Percentiles rank a stretch among this genome's conserved stretches.
phyloP scores from a whole-genome alignment of 352 stramenopile species.

The Phytophthora pluvialis region DNA sequence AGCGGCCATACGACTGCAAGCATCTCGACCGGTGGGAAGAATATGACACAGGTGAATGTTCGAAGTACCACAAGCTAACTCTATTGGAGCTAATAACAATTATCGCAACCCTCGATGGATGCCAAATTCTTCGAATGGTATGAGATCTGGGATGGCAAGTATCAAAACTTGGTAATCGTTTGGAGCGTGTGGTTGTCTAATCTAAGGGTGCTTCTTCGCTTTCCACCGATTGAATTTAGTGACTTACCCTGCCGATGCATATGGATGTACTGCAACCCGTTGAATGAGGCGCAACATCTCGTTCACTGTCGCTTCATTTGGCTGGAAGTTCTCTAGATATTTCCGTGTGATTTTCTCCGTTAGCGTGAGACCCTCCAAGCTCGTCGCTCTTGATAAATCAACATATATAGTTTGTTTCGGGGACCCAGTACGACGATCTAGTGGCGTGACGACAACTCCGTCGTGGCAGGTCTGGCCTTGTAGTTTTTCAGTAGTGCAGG shows the following conservation, averaged over 20 bases:
- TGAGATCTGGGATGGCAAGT: too few species aligned
- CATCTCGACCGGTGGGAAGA: too few species aligned
- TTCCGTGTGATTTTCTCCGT: background rate
- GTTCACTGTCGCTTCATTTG: background rate
- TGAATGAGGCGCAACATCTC: conserved; percentile 4
- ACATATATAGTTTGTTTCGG: conserved; percentile 6
- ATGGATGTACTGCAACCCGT: background rate
- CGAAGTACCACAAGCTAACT: too few species aligned
- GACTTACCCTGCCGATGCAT: background rate
- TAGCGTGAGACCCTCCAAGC: background rate
- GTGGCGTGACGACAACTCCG: conserved; percentile 23
- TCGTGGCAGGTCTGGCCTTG: conserved; percentile 35
- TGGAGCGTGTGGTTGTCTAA: background rate
- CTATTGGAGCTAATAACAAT: too few species aligned
- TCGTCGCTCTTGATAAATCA: background rate
- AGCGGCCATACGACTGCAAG: too few species aligned
- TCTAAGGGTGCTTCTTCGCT: background rate
- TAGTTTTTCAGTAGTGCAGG: conserved; percentile 36
- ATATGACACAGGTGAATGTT: too few species aligned
- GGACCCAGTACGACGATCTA: background rate
- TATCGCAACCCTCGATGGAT: too few species aligned
- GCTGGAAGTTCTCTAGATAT: background rate
- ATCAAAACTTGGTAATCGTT: background rate
- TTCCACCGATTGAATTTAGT: background rate
- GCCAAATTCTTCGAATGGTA: too few species aligned